Base-by-base conservation (phyloP, 345 rosid species). In the Lepidium aucheri region DNA sequence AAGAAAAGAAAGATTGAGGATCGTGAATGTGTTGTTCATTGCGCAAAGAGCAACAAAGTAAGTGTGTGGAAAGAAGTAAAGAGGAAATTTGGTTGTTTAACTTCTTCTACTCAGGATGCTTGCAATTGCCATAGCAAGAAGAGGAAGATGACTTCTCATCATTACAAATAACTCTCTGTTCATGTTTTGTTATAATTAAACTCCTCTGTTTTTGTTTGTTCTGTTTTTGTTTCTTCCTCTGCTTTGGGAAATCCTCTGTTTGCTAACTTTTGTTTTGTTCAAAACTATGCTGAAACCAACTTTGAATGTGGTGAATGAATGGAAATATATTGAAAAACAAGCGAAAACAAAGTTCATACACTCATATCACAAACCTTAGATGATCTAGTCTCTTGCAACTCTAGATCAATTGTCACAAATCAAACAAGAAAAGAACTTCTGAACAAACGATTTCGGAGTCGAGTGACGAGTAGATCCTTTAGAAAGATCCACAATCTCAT, bases 31-130 rank as follows among this genome's bases (percentile, higher is more conserved):
- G 41, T 12, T 58, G 66, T 43, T 57, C 57, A 70, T 34, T 57
- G 66, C 15, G 34, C 3, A 41, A 60, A 60, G 67, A 46, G 46
- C 18, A 54, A 26, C 38, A 91, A 84, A 67, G 35, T 22, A 50
- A 83, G 83, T 68, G 71, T 83, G 73, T 91, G 98, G 98, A 80
- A 60, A 56, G 89, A 82, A 47, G 78, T 91, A 78, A 91, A 89
- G 84, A 91, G 96, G 69, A 91, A 87, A 67, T 74, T 89, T 14
- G 91, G 98, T 22, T 91, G 98, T 82, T 50, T 63, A 49, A 76
- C 70, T 39, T 63, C 75, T 55, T 63, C 35, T 34, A 79, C 72
- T 43, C 52, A 74, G 28, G 70, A 77, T 68, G 85, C 87, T 33
- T 77, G 69, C 36, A 69, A 79, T 53, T 85, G 77, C 67, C 96